Percentiles rank a stretch among this genome's conserved stretches.
Conservation (phyloP, 2,329 filamentous ascomycete species). For the Microdochium nivale region DNA sequence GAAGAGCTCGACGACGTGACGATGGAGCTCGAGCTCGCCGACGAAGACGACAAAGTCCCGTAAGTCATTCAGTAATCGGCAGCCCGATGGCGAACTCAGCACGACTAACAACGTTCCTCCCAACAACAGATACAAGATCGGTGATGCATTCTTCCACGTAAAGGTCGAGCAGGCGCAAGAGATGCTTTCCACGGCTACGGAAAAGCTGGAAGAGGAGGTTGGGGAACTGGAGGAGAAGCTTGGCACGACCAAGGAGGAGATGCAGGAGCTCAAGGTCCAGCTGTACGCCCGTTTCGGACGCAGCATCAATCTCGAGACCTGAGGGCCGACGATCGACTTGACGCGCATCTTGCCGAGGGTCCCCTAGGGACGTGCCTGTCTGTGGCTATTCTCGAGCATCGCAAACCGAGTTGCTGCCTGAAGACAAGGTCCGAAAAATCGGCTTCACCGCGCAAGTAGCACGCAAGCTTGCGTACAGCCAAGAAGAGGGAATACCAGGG, state of each 20-base stretch:
- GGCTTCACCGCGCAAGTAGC: too few species aligned
- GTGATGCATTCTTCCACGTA: slow-evolving; percentile 88
- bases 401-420: too few species aligned
- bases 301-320: slow-evolving; percentile 94
- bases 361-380: too few species aligned
- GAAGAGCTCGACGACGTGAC: slow-evolving; percentile 93
- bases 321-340: too few species aligned
- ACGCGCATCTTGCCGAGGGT: too few species aligned
- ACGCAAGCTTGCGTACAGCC: too few species aligned
- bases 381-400: too few species aligned
- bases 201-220: slow-evolving; percentile 70
- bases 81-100: background rate
- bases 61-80: too few species aligned
- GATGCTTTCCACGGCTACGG: slow-evolving; percentile 63
- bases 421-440: too few species aligned
- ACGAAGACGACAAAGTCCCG: slow-evolving; percentile 91
- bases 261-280: slow-evolving; percentile 82
- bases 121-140: slow-evolving; percentile 76
- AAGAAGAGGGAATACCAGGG: too few species aligned
- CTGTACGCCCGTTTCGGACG: slow-evolving; percentile 91
- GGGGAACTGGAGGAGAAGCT: slow-evolving; percentile 69
- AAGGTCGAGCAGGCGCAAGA: slow-evolving; percentile 79
- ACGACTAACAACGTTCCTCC: background rate
- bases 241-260: slow-evolving; percentile 68
- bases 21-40: slow-evolving; percentile 83